Evolutionary conservation across 805 yeast genomes (phyloP).

Genomic region (Starmerella gropengiesseri): DNA sequence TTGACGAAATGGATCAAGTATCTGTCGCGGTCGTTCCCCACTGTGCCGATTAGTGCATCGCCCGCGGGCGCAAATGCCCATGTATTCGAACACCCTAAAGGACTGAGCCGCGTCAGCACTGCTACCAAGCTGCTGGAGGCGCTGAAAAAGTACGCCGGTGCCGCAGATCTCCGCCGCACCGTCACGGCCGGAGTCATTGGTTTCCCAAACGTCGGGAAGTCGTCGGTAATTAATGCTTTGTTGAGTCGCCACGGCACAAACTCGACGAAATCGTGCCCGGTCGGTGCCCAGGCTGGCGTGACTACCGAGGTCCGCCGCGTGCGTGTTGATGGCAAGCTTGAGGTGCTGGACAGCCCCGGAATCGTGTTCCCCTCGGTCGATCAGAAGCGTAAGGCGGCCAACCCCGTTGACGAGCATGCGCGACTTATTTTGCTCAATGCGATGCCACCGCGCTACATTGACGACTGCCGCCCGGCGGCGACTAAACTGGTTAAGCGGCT

Average conservation of each 20-base stretch:
- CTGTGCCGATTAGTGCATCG: conserved; percentile 71
- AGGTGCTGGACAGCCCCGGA: conserved; percentile 91
- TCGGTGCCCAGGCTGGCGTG: conserved; percentile 95
- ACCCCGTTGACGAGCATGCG: conserved; percentile 64
- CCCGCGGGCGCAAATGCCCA: conserved; percentile 59
- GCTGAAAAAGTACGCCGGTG: conserved; percentile 73
- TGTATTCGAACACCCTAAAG: conserved; percentile 52
- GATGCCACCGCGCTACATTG: conserved; percentile 72
- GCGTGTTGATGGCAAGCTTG: conserved; percentile 80
- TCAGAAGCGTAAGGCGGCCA: conserved; percentile 29
- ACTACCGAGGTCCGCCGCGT: conserved; percentile 87
- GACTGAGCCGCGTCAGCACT: conserved; percentile 58
- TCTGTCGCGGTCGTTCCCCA: conserved; percentile 76
- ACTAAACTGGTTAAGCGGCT: conserved; percentile 64
- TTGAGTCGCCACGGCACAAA: conserved; percentile 47
- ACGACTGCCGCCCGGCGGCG: conserved; percentile 77
- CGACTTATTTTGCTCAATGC: conserved; percentile 81
- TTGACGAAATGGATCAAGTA: conserved; percentile 75
- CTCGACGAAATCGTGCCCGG: conserved; percentile 69
- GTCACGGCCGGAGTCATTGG: conserved; percentile 93
- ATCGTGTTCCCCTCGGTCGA: conserved; percentile 70
- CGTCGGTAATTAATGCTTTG: conserved; percentile 84
- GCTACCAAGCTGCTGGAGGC: conserved; percentile 66
- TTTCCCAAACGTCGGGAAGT: conserved; percentile 94
- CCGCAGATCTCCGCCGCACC: conserved; percentile 76